phyloP scores from a whole-genome alignment of 495 filamentous ascomycete species.

The Stereocaulon alpinum region DNA sequence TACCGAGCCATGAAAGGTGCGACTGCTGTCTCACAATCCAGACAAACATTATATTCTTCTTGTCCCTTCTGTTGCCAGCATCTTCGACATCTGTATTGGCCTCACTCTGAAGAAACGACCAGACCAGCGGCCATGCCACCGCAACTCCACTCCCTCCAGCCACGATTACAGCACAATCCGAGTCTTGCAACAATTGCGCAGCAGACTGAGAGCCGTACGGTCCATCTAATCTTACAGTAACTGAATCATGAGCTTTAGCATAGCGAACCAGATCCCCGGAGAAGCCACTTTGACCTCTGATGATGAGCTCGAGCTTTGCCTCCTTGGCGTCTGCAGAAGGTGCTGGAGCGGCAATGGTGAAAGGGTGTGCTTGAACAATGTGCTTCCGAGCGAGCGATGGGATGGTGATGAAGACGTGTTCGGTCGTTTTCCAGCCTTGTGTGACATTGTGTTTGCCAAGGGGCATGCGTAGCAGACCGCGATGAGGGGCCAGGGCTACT shows the following conservation, averaged over 20 bases:
- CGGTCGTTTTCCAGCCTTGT: constrained; percentile 44
- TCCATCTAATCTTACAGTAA: constrained; percentile 39
- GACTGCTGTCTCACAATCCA: constrained; percentile 44
- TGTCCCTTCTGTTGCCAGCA: background rate
- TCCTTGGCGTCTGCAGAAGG: constrained; percentile 21
- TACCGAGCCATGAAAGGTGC: constrained; percentile 42
- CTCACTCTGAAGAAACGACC: constrained; percentile 17
- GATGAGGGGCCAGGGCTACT: constrained; percentile 4
- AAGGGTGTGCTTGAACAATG: constrained; percentile 46
- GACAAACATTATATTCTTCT: constrained; percentile 41
- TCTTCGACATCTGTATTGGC: constrained; percentile 6
- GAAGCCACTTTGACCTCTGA: constrained; percentile 49
- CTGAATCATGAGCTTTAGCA: constrained; percentile 30
- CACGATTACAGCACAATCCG: constrained; percentile 40
- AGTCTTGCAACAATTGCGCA: constrained; percentile 31
- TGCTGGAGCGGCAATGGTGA: constrained; percentile 48
- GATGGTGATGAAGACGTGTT: constrained; percentile 50
- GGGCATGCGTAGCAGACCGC: background rate
- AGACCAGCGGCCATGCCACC: constrained; percentile 44
- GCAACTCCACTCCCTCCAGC: constrained; percentile 55
- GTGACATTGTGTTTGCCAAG: constrained; percentile 24
- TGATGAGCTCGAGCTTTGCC: constrained; percentile 41
- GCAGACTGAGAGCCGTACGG: constrained; percentile 47
- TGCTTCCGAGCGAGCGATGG: constrained; percentile 38
- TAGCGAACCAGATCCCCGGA: constrained; percentile 43